phyloP scores from a whole-genome alignment of 306 rosid genomes.

The Casuarina equisetifolia region DNA sequence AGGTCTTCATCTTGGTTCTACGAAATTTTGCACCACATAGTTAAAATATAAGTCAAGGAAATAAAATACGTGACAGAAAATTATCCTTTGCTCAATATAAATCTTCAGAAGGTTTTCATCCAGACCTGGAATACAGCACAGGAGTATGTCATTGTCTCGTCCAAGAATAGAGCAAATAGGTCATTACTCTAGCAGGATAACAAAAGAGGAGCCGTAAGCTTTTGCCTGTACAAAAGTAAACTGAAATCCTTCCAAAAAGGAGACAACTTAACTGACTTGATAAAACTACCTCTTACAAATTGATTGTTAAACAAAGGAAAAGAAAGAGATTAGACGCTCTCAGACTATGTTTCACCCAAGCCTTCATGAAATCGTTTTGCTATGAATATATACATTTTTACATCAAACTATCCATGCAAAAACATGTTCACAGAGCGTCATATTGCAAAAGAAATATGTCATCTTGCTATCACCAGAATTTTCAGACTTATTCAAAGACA shows the following conservation, averaged over 20 bases:
- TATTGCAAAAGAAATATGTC: no score
- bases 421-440: no score
- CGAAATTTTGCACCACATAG: slow-evolving; percentile 17
- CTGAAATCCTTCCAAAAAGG: background rate
- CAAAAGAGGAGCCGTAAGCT: slow-evolving; percentile 7
- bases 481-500: background rate
- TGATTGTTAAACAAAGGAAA: background rate
- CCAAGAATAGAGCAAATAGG: slow-evolving; percentile 83
- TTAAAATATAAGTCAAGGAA: background rate
- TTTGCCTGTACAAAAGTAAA: background rate
- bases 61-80: slow-evolving; percentile 9
- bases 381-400: background rate
- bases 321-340: background rate
- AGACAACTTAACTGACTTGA: background rate
- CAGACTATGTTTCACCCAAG: background rate
- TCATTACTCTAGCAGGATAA: slow-evolving; percentile 74
- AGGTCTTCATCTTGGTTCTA: slow-evolving; percentile 71
- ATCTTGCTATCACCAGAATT: background rate
- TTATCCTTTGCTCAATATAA: slow-evolving; percentile 3
- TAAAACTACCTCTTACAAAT: background rate
- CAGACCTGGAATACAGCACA: slow-evolving; percentile 84
- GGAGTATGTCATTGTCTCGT: slow-evolving; percentile 90
- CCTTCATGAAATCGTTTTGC: background rate
- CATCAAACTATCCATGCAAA: background rate
- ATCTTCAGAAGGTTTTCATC: background rate